Conservation (phyloP, 169 alveolate genomes). For the Plasmodium berghei region DNA sequence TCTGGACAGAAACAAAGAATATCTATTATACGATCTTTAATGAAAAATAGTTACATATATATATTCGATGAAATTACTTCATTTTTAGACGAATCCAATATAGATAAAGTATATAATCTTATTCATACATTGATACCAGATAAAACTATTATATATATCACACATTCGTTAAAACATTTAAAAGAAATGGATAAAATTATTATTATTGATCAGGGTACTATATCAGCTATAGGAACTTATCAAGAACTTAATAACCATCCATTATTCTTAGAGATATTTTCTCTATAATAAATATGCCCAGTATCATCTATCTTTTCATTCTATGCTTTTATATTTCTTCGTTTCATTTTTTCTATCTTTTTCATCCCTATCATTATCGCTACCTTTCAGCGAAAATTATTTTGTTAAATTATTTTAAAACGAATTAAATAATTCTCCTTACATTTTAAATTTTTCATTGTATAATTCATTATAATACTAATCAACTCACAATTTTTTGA, state of each 20-base stretch:
- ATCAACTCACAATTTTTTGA: too few relatives aligned
- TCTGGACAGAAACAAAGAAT: constrained; percentile 73
- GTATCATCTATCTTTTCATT: too few relatives aligned
- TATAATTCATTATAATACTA: too few relatives aligned
- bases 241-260: constrained; percentile 36
- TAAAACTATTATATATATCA: constrained; percentile 56
- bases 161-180: constrained; percentile 29
- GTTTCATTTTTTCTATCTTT: too few relatives aligned
- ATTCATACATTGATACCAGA: constrained; percentile 39
- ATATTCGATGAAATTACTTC: constrained; percentile 71
- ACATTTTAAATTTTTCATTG: too few relatives aligned
- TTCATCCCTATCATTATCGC: too few relatives aligned
- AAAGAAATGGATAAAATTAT: constrained; percentile 63
- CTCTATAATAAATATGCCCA: not conserved
- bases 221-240: constrained; percentile 42
- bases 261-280: constrained; percentile 23
- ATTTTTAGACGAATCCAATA: constrained; percentile 52
- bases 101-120: constrained; percentile 38
- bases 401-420: too few relatives aligned
- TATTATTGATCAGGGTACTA: constrained; percentile 36
- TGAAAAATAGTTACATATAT: constrained; percentile 56
- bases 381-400: too few relatives aligned
- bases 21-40: constrained; percentile 60
- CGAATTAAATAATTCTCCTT: too few relatives aligned
- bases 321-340: too few relatives aligned